A percentile compares a stretch with the other conserved stretches of the same genome.
Evolutionary conservation across 2,329 filamentous ascomycete genomes (phyloP).

Genomic region (Plectosphaerella plurivora): DNA sequence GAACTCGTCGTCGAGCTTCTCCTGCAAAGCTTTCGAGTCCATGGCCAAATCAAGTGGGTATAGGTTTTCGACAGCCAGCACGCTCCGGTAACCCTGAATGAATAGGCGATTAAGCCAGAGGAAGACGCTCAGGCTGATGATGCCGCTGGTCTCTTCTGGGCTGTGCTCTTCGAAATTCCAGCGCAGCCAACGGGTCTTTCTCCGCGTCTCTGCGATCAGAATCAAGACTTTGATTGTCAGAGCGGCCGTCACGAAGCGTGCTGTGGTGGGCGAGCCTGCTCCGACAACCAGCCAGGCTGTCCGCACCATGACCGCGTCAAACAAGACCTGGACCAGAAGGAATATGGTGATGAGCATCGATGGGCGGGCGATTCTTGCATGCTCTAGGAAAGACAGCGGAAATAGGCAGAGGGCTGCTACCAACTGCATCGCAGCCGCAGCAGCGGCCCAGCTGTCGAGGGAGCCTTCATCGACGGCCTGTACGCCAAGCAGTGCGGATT

Average conservation of each 20-base stretch:
- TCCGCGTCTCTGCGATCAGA: slow-evolving; percentile 30
- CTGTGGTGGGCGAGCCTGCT: slow-evolving; percentile 12
- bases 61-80: slow-evolving; percentile 24
- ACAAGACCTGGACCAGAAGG: slow-evolving; percentile 34
- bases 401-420: slow-evolving; percentile 20
- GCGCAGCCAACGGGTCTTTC: slow-evolving; percentile 32
- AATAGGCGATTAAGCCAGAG: slow-evolving; percentile 31
- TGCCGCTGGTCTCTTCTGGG: slow-evolving; percentile 28
- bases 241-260: slow-evolving; percentile 27
- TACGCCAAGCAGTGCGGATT: slow-evolving; percentile 26
- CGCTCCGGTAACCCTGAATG: slow-evolving; percentile 23
- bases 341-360: slow-evolving; percentile 37
- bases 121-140: slow-evolving; percentile 24
- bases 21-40: background rate
- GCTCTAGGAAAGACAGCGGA: slow-evolving; percentile 23
- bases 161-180: slow-evolving; percentile 34
- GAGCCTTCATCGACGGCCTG: slow-evolving; percentile 13
- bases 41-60: slow-evolving; percentile 25
- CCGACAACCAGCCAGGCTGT: slow-evolving; percentile 34
- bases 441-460: slow-evolving; percentile 20
- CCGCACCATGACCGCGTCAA: slow-evolving; percentile 36
- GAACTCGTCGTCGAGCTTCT: slow-evolving; percentile 6
- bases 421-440: slow-evolving; percentile 21
- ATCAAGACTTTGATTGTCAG: slow-evolving; percentile 30
- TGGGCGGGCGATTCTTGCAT: slow-evolving; percentile 27